phyloP scores from a whole-genome alignment of 2,329 filamentous ascomycete species.

The Cryphonectria parasitica region DNA sequence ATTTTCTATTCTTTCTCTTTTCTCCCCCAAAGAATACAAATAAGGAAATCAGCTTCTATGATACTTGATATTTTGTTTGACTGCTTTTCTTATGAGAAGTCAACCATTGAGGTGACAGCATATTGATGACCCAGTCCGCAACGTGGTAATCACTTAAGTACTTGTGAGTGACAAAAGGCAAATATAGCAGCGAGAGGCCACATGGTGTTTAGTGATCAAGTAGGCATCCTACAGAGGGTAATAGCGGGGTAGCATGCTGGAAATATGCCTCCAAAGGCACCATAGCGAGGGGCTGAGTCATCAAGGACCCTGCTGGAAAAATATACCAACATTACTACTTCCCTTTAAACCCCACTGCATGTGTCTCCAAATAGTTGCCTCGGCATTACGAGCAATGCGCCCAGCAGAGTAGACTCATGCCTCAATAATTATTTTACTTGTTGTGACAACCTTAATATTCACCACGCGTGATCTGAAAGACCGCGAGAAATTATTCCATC shows the following conservation, averaged over 20 bases:
- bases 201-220: not conserved
- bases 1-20: not conserved
- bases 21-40: too few relatives aligned
- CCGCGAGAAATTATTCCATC: not conserved
- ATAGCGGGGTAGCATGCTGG: not conserved
- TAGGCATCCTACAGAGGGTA: not conserved
- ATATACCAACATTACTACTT: too few relatives aligned
- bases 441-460: not conserved
- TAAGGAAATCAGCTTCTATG: too few relatives aligned
- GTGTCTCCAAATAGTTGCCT: not conserved
- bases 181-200: too few relatives aligned
- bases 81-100: not conserved
- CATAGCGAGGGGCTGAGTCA: not conserved
- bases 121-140: not conserved
- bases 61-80: not conserved
- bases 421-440: not conserved
- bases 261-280: not conserved
- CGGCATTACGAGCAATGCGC: not conserved
- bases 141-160: too few relatives aligned
- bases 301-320: not conserved
- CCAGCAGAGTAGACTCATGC: not conserved
- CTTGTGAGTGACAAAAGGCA: too few relatives aligned
- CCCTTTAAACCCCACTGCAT: too few relatives aligned
- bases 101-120: not conserved
- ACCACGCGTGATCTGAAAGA: not conserved